Evolutionary conservation across 2,329 filamentous ascomycete genomes (phyloP).

Genomic region (Penicillium sclerotigenum): DNA sequence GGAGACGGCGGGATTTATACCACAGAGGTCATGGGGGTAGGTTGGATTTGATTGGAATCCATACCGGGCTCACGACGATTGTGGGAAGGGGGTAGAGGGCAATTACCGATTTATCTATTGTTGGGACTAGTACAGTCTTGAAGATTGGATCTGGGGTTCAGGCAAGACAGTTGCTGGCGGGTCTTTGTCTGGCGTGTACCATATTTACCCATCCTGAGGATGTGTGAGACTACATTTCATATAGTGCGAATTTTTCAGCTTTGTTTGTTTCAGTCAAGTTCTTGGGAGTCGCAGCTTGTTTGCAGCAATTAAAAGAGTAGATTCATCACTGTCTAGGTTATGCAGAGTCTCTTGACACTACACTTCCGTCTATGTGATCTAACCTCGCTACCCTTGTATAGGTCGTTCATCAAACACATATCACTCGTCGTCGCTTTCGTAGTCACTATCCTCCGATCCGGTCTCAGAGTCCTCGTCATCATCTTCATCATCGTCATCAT

Average conservation of each 20-base stretch:
- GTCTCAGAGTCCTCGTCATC: constrained; percentile 45
- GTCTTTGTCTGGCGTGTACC: constrained; percentile 21
- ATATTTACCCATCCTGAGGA: constrained; percentile 18
- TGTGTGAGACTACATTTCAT: constrained; percentile 16
- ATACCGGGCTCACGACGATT: background rate
- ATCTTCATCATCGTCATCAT: constrained; percentile 50
- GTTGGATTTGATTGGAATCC: constrained; percentile 1
- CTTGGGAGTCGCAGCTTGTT: background rate
- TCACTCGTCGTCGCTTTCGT: constrained; percentile 44
- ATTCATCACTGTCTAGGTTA: background rate
- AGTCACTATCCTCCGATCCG: constrained; percentile 44
- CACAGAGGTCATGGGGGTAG: background rate
- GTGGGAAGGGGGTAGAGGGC: background rate
- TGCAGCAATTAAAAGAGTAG: background rate
- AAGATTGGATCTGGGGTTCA: constrained; percentile 1
- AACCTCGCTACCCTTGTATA: constrained; percentile 11
- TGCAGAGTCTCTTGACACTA: constrained; percentile 4
- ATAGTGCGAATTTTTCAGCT: constrained; percentile 7
- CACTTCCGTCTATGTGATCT: constrained; percentile 12
- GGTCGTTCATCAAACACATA: constrained; percentile 12
- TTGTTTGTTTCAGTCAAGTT: background rate
- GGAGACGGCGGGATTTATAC: background rate
- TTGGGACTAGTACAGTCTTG: background rate
- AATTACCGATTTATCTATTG: background rate
- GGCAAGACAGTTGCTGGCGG: constrained; percentile 5